Conservation (phyloP, 495 filamentous ascomycete genomes). For the Hyaloscypha hepaticicola region DNA sequence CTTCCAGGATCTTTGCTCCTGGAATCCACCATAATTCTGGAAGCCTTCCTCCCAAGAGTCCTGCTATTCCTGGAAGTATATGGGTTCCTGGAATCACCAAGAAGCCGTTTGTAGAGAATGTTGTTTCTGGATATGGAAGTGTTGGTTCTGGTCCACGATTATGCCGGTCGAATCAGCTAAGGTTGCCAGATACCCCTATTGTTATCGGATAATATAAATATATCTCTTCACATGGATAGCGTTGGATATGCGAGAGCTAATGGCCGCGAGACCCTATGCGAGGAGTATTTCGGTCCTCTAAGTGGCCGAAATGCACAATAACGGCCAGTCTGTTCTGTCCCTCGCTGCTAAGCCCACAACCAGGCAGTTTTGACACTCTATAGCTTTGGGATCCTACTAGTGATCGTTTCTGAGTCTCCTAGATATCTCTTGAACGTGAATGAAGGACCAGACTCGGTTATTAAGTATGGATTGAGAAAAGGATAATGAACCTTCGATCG, state of each 20-base stretch:
- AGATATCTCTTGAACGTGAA: conserved; percentile 23
- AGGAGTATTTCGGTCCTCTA: conserved; percentile 14
- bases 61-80: conserved; percentile 1
- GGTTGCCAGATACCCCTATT: conserved; percentile 10
- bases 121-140: not conserved
- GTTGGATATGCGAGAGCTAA: conserved; percentile 8
- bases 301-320: conserved; percentile 18
- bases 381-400: conserved; percentile 18
- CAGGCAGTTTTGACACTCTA: conserved; percentile 22
- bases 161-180: conserved; percentile 9
- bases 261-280: conserved; percentile 3
- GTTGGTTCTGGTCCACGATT: conserved; percentile 9
- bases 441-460: conserved; percentile 11
- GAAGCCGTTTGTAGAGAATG: not conserved
- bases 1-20: conserved; percentile 6
- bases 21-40: conserved; percentile 1
- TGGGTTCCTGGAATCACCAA: not conserved
- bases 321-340: conserved; percentile 10
- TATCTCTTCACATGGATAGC: conserved; percentile 11
- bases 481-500: conserved; percentile 8
- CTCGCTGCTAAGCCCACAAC: conserved; percentile 20
- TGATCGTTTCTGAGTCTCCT: conserved; percentile 22
- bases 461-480: conserved; percentile 9
- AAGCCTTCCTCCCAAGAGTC: not conserved
- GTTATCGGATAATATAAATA: conserved; percentile 9